phyloP scores from a whole-genome alignment of 148 eudicot species.

The Polygonum maritimum region DNA sequence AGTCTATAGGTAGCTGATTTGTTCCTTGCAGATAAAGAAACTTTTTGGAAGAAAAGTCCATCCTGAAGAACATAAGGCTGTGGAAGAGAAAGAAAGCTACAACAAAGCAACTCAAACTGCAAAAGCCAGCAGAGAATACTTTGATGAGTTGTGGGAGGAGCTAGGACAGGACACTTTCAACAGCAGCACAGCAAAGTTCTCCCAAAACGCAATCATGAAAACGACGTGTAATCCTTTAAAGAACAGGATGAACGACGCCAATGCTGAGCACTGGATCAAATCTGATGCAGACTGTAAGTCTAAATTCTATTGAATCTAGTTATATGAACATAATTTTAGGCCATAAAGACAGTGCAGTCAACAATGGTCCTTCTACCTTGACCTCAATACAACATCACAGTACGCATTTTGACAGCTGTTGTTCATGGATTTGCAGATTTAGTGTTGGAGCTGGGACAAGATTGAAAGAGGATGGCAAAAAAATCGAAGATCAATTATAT shows the following conservation, averaged over 20 bases:
- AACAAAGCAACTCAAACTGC: constrained; percentile 12
- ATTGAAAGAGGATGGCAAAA: constrained; percentile 6
- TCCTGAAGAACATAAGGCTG: constrained; percentile 27
- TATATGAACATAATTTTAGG: constrained; percentile 1
- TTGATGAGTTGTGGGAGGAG: constrained; percentile 13
- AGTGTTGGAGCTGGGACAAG: constrained; percentile 38
- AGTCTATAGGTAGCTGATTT: background rate
- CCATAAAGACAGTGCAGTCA: background rate
- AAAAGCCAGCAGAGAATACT: constrained; percentile 3
- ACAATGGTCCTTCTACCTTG: background rate
- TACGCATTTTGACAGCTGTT: background rate
- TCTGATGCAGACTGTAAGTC: constrained; percentile 72
- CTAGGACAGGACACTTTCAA: too few relatives aligned
- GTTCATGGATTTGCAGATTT: constrained; percentile 28
- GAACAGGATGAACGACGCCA: constrained; percentile 11
- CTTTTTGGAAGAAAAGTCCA: constrained; percentile 39
- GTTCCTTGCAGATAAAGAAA: constrained; percentile 21
- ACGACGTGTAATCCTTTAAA: background rate
- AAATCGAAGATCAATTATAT: background rate
- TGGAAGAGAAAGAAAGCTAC: constrained; percentile 16
- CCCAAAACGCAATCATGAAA: background rate
- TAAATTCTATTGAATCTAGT: background rate
- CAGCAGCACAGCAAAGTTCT: background rate
- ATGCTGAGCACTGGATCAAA: constrained; percentile 59
- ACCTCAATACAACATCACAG: background rate